Percentiles rank a stretch among this genome's conserved stretches.
Evolutionary conservation across 139 green algal genomes (phyloP).

Genomic region (Chlamydomonas schloesseri): DNA sequence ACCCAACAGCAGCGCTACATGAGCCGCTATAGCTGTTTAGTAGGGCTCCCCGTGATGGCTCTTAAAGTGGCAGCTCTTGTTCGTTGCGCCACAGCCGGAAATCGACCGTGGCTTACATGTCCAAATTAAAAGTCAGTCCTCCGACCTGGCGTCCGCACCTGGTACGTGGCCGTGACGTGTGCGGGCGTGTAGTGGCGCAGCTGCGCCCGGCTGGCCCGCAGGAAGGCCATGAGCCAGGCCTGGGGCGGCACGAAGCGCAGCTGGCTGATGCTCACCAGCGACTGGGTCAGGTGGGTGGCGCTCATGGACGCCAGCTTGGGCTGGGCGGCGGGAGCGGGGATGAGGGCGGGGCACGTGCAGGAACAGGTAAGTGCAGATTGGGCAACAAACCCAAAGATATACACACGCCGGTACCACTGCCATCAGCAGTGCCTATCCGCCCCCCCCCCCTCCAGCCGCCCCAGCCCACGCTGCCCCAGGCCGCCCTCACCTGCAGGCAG

Average conservation of each 20-base stretch:
- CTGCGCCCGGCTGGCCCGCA: slow-evolving; percentile 1
- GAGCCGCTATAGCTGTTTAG: neutral
- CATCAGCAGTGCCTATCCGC: too few species aligned
- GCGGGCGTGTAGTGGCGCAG: slow-evolving; percentile 18
- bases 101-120: too few species aligned
- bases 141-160: neutral
- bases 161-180: slow-evolving; percentile 15
- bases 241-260: slow-evolving; percentile 35
- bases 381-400: too few species aligned
- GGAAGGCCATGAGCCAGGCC: slow-evolving; percentile 26
- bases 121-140: too few species aligned
- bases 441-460: neutral
- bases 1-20: neutral
- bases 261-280: neutral
- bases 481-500: slow-evolving; percentile 33
- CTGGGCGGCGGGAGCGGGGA: neutral
- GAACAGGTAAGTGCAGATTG: too few species aligned
- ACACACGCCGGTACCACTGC: too few species aligned
- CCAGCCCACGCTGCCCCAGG: neutral
- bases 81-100: too few species aligned
- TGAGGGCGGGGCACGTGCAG: neutral
- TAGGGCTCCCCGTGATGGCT: too few species aligned
- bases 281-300: slow-evolving; percentile 20
- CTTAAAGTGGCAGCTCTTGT: too few species aligned
- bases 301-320: slow-evolving; percentile 23